phyloP scores from a whole-genome alignment of 2,329 filamentous ascomycete species.

The Fusarium pilosicola region DNA sequence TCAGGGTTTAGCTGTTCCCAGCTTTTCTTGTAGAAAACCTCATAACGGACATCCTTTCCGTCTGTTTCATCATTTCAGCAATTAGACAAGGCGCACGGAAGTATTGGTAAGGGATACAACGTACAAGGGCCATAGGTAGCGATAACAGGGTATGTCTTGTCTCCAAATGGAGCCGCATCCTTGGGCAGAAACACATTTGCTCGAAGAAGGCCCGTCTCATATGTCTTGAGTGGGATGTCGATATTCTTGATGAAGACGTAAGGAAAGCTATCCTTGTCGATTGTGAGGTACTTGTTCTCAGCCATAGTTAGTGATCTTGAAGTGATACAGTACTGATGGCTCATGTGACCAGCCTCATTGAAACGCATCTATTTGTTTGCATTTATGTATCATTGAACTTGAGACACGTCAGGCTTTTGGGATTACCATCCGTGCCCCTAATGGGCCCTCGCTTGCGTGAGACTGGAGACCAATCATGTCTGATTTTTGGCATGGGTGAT shows the following conservation, averaged over 20 bases:
- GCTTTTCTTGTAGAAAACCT: constrained; percentile 50
- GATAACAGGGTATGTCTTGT: constrained; percentile 60
- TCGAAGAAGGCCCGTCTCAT: neutral
- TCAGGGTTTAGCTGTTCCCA: constrained; percentile 62
- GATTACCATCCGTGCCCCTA: rapidly evolving
- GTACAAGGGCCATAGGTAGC: constrained; percentile 79
- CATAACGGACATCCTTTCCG: neutral
- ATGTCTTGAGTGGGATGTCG: neutral
- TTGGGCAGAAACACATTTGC: constrained; percentile 8
- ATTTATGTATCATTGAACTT: neutral
- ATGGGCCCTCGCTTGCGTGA: neutral
- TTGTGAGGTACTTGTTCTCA: neutral
- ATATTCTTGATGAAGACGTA: constrained; percentile 10
- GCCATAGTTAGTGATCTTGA: neutral
- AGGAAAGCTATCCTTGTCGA: constrained; percentile 3
- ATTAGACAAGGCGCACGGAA: constrained; percentile 48
- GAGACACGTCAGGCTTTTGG: no score
- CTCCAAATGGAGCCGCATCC: neutral
- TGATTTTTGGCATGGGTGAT: neutral
- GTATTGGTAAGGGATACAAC: constrained; percentile 41
- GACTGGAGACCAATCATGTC: neutral
- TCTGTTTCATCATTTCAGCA: rapidly evolving
- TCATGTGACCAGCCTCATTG: neutral
- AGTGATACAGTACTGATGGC: neutral
- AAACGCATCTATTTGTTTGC: rapidly evolving